Conservation (phyloP, 2,329 filamentous ascomycete species). For the Sporothrix globosa region DNA sequence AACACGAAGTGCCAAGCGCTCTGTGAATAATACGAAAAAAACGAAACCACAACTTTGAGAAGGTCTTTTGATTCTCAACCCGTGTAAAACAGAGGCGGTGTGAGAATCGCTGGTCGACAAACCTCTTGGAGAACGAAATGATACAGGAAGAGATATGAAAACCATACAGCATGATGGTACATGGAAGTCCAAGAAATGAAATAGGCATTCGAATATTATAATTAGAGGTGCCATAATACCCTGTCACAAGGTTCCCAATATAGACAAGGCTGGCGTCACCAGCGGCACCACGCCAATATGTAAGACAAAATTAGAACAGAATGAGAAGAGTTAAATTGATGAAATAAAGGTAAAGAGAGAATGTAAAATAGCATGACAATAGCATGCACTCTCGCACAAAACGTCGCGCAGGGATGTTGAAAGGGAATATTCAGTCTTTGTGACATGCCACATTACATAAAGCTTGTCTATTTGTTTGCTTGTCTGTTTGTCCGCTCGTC, state of each 20-base stretch:
- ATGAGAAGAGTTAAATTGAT: background rate
- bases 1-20: slow-evolving; percentile 13
- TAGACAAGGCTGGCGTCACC: slow-evolving; percentile 20
- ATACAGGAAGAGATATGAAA: background rate
- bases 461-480: background rate
- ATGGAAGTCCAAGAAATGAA: background rate
- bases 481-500: too few relatives aligned
- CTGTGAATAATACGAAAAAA: background rate
- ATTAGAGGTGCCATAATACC: background rate
- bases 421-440: background rate
- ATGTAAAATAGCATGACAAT: background rate
- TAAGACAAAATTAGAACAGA: background rate
- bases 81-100: background rate
- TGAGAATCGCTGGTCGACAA: background rate
- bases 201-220: background rate
- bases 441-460: slow-evolving; percentile 12
- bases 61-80: background rate
- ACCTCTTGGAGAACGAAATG: background rate
- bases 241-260: background rate
- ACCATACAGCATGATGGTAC: background rate
- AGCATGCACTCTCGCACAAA: background rate
- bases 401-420: background rate
- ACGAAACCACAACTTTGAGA: background rate
- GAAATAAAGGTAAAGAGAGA: background rate
- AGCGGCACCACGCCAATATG: slow-evolving; percentile 2